Evolutionary conservation across 2,329 filamentous ascomycete genomes (phyloP).

Genomic region (Hawksworthiomyces lignivorus): DNA sequence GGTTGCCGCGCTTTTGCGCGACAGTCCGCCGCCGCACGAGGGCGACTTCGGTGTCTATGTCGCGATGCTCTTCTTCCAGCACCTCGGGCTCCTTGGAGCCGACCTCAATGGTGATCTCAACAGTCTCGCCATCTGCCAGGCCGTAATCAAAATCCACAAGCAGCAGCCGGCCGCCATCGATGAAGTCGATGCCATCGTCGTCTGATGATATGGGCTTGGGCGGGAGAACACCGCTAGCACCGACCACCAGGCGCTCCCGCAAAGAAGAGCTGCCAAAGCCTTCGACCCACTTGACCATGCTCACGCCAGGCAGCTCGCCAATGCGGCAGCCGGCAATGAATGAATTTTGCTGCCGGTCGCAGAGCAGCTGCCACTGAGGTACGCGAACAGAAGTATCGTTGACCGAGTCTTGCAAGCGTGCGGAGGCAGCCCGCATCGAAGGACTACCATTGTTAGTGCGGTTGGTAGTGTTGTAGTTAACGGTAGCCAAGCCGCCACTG

Average conservation of each 20-base stretch:
- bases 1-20: constrained; percentile 48
- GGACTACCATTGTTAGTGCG: constrained; percentile 30
- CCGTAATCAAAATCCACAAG: constrained; percentile 68
- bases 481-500: constrained; percentile 16
- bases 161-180: constrained; percentile 69
- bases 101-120: constrained; percentile 63
- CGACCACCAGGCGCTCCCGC: constrained; percentile 57
- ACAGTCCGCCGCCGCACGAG: constrained; percentile 69
- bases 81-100: constrained; percentile 62
- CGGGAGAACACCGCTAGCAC: constrained; percentile 61
- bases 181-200: constrained; percentile 64
- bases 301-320: constrained; percentile 57
- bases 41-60: constrained; percentile 70
- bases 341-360: constrained; percentile 61
- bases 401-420: constrained; percentile 26
- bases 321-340: constrained; percentile 62
- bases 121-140: constrained; percentile 44
- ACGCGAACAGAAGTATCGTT: constrained; percentile 30
- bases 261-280: constrained; percentile 39
- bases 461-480: constrained; percentile 14
- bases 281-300: constrained; percentile 64
- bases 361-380: constrained; percentile 62
- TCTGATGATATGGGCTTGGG: constrained; percentile 48
- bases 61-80: constrained; percentile 64
- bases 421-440: constrained; percentile 30